phyloP scores from a whole-genome alignment of 75 land plant genomes.

The Picea sitchensis region DNA sequence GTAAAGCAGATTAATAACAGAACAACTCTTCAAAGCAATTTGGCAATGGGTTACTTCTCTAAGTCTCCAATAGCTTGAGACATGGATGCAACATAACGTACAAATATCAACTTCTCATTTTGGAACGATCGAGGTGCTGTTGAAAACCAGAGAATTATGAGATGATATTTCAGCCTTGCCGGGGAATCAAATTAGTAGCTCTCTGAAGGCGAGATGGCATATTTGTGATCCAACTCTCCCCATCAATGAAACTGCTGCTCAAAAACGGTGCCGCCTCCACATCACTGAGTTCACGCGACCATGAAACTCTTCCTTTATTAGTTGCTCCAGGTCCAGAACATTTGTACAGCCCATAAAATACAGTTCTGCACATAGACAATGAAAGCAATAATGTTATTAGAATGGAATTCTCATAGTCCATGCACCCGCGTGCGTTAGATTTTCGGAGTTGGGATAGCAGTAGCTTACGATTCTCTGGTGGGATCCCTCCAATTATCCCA shows the following conservation, averaged over 20 bases:
- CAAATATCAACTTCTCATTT: no score
- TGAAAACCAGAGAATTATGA: no score
- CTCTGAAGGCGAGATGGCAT: no score
- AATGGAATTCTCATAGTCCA: not conserved
- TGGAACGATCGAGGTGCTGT: no score
- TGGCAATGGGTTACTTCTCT: no score
- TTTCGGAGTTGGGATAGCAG: not conserved
- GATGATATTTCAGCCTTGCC: no score
- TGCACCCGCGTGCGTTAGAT: not conserved
- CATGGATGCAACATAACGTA: no score
- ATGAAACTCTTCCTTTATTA: conserved; percentile 20
- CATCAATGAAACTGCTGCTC: conserved; percentile 30
- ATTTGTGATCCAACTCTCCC: conserved; percentile 25
- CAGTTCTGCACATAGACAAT: conserved; percentile 38
- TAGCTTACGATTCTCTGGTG: conserved; percentile 17
- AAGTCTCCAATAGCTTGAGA: no score
- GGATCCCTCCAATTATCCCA: conserved; percentile 56
- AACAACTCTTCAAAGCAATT: no score
- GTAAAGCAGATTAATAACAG: no score
- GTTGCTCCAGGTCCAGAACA: conserved; percentile 51
- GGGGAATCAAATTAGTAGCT: no score
- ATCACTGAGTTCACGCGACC: conserved; percentile 38
- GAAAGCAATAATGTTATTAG: not conserved
- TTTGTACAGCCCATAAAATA: conserved; percentile 46
- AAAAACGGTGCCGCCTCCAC: conserved; percentile 29